Conservation (phyloP, 106 monocot species). For the Dendrobium huoshanense region DNA sequence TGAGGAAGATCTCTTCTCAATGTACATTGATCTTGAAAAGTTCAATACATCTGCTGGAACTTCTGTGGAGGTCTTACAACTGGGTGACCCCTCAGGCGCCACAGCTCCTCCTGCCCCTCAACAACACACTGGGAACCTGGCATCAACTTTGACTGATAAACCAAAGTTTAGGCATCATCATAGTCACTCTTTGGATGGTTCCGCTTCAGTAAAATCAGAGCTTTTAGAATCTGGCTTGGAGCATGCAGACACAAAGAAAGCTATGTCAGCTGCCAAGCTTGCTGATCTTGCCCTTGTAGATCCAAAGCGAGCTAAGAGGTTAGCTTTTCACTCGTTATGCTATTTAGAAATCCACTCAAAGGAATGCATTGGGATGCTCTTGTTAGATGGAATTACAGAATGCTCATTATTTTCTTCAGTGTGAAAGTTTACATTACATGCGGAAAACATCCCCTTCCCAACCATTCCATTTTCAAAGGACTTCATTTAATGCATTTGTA, state of each 20-base stretch:
- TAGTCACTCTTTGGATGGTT: constrained; percentile 75
- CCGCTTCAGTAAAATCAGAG: constrained; percentile 44
- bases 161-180: constrained; percentile 63
- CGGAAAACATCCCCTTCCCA: not conserved
- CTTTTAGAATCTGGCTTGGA: constrained; percentile 29
- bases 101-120: not conserved
- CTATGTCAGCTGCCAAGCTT: constrained; percentile 66
- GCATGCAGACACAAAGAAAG: constrained; percentile 65
- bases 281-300: constrained; percentile 83
- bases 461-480: not conserved
- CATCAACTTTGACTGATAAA: constrained; percentile 9
- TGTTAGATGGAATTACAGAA: not conserved
- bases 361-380: not conserved
- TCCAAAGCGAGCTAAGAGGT: constrained; percentile 94
- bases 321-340: not conserved
- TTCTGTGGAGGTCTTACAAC: not conserved
- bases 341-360: not conserved
- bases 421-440: not conserved
- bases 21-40: constrained; percentile 79
- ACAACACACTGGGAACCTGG: constrained; percentile 4
- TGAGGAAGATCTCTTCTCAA: constrained; percentile 67
- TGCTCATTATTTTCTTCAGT: not conserved
- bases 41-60: constrained; percentile 21
- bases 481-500: not conserved
- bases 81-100: not conserved